These are phyloP conservation scores for Ceriops decandra DNA, from an alignment of 345 rosid genomes.

Conservation along the genomic window DNA sequence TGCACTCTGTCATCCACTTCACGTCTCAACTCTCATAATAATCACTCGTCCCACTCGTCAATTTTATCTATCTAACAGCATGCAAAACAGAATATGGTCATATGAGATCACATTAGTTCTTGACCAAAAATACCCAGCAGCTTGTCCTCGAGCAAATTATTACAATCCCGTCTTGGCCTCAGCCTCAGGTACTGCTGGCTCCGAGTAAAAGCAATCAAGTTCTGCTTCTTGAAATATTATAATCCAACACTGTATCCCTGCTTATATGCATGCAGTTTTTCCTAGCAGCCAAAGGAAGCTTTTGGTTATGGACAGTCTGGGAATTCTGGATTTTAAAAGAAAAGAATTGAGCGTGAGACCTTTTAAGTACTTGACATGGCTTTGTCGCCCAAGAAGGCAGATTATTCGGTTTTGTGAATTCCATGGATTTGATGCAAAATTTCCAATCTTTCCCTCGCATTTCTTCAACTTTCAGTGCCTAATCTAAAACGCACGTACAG, in stretches of 20 bases:
- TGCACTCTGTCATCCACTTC: conserved; percentile 30
- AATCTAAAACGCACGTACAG: neutral
- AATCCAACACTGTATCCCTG: no score
- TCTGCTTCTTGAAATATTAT: no score
- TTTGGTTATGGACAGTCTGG: neutral
- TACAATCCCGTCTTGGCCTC: no score
- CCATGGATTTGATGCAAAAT: neutral
- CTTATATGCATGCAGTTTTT: no score
- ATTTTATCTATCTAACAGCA: neutral
- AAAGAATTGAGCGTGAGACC: neutral
- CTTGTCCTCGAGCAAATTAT: no score
- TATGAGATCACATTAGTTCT: no score
- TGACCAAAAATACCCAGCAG: no score
- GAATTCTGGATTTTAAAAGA: neutral
- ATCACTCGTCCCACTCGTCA: conserved; percentile 3
- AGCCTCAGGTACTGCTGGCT: no score
- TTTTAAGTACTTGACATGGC: neutral
- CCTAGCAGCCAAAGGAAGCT: neutral
- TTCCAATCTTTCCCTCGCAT: neutral
- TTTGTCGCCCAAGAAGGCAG: neutral
- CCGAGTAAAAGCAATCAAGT: no score
- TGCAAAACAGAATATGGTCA: neutral
- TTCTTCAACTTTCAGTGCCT: neutral
- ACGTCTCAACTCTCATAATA: no score
- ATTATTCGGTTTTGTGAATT: neutral